Percentiles rank a stretch among this genome's conserved stretches.
Conservation (phyloP, 495 filamentous ascomycete genomes). For the Annulohypoxylon bovei region DNA sequence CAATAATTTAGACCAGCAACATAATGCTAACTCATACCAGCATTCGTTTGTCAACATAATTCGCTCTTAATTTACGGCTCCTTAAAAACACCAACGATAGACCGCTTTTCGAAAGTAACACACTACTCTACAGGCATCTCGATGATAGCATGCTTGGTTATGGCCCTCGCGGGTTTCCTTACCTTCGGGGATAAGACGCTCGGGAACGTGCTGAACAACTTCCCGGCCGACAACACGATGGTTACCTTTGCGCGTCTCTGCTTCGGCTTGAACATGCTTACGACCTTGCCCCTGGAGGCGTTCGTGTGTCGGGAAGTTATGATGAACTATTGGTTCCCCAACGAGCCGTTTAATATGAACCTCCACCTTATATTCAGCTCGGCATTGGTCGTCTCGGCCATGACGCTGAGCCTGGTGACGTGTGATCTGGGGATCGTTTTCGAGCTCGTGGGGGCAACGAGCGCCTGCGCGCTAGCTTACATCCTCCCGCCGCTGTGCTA, state of each 20-base stretch:
- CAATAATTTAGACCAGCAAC: background rate
- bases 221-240: slow-evolving; percentile 86
- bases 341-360: slow-evolving; percentile 79
- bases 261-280: slow-evolving; percentile 98
- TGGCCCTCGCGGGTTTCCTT: slow-evolving; percentile 90
- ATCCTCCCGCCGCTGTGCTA: slow-evolving; percentile 95
- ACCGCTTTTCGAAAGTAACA: slow-evolving; percentile 90
- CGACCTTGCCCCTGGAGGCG: slow-evolving; percentile 92
- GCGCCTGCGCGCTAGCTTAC: slow-evolving; percentile 91
- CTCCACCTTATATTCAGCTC: slow-evolving; percentile 89
- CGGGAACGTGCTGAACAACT: slow-evolving; percentile 98
- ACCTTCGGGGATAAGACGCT: slow-evolving; percentile 91
- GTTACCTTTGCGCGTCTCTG: slow-evolving; percentile 94
- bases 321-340: slow-evolving; percentile 88
- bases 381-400: slow-evolving; percentile 78
- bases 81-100: slow-evolving; percentile 89
- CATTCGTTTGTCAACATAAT: slow-evolving; percentile 95
- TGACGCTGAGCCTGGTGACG: slow-evolving; percentile 79
- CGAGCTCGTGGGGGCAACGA: slow-evolving; percentile 94
- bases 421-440: slow-evolving; percentile 95
- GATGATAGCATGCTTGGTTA: slow-evolving; percentile 84
- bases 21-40: slow-evolving; percentile 57
- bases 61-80: slow-evolving; percentile 97
- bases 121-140: slow-evolving; percentile 91
- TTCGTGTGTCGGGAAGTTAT: slow-evolving; percentile 98